A percentile compares a stretch with the other conserved stretches of the same genome.
These are phyloP conservation scores for Bipolaris gigantea DNA, from an alignment of 2,329 filamentous ascomycete species.

Conservation along the genomic window DNA sequence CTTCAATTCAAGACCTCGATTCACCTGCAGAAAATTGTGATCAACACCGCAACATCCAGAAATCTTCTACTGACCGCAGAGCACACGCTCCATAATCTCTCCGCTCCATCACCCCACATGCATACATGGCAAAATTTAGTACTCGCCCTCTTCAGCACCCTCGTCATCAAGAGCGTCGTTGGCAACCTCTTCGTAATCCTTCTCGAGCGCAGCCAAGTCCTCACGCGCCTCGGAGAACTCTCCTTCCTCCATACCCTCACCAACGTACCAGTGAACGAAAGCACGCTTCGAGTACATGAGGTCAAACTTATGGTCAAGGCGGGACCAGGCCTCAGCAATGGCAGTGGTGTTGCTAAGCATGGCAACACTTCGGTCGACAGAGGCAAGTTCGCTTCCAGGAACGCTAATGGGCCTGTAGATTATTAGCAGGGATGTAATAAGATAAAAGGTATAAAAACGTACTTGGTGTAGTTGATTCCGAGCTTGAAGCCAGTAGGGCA, in stretches of 20 bases:
- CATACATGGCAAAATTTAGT: slow-evolving; percentile 36
- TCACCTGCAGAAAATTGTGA: background rate
- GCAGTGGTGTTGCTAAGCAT: slow-evolving; percentile 77
- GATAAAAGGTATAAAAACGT: slow-evolving; percentile 8
- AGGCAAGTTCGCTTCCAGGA: slow-evolving; percentile 93
- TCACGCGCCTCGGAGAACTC: slow-evolving; percentile 87
- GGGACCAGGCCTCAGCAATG: slow-evolving; percentile 73
- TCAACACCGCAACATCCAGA: background rate
- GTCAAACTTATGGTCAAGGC: slow-evolving; percentile 74
- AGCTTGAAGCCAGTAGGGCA: slow-evolving; percentile 77
- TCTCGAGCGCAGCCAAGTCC: slow-evolving; percentile 81
- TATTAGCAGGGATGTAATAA: background rate
- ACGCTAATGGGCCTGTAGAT: slow-evolving; percentile 84
- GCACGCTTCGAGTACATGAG: slow-evolving; percentile 79
- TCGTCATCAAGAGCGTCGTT: slow-evolving; percentile 67
- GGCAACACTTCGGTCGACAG: slow-evolving; percentile 92
- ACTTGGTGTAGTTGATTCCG: slow-evolving; percentile 71
- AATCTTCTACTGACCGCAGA: background rate
- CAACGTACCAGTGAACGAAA: slow-evolving; percentile 79
- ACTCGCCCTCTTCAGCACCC: slow-evolving; percentile 55
- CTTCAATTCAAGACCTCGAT: background rate
- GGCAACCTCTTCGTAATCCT: slow-evolving; percentile 85
- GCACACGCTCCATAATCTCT: slow-evolving; percentile 19
- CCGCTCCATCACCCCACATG: slow-evolving; percentile 15
- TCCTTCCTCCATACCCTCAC: slow-evolving; percentile 90